A percentile compares a stretch with the other conserved stretches of the same genome.
Conservation (phyloP, 441 rosid genomes). For the Iberis amara region DNA sequence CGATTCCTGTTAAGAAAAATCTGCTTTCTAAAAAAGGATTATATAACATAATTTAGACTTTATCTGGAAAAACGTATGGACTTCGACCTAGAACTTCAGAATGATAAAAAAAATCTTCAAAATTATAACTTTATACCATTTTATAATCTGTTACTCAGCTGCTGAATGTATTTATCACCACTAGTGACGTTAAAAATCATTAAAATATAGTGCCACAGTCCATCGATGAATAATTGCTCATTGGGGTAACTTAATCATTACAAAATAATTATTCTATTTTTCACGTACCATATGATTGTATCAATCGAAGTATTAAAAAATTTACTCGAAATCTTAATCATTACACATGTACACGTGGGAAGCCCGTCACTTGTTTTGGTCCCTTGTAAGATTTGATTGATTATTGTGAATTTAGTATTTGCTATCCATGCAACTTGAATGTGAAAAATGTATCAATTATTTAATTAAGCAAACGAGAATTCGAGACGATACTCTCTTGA, state of each 20-base stretch:
- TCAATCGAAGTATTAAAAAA: constrained; percentile 15
- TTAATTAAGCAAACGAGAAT: neutral
- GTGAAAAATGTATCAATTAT: neutral
- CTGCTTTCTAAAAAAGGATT: too few species aligned
- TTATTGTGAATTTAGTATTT: neutral
- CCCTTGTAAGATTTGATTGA: constrained; percentile 10
- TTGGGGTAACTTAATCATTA: constrained; percentile 21
- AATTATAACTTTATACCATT: too few species aligned
- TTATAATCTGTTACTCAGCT: too few species aligned
- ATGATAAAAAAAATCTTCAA: too few species aligned
- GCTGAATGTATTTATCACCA: too few species aligned
- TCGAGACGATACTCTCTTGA: neutral
- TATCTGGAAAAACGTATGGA: too few species aligned
- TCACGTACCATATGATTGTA: constrained; percentile 29
- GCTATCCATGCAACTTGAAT: too few species aligned
- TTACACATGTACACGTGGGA: constrained; percentile 30
- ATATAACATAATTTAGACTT: too few species aligned
- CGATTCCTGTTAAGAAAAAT: too few species aligned
- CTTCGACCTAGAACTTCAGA: too few species aligned
- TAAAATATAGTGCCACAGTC: neutral
- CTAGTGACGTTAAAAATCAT: neutral
- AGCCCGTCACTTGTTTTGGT: constrained; percentile 19
- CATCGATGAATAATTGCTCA: constrained; percentile 8
- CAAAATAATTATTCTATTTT: constrained; percentile 18
- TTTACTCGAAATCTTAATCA: constrained; percentile 27